A percentile compares a stretch with the other conserved stretches of the same genome.
phyloP scores from a whole-genome alignment of 352 stramenopile species.

The Phytophthora hybrid region DNA sequence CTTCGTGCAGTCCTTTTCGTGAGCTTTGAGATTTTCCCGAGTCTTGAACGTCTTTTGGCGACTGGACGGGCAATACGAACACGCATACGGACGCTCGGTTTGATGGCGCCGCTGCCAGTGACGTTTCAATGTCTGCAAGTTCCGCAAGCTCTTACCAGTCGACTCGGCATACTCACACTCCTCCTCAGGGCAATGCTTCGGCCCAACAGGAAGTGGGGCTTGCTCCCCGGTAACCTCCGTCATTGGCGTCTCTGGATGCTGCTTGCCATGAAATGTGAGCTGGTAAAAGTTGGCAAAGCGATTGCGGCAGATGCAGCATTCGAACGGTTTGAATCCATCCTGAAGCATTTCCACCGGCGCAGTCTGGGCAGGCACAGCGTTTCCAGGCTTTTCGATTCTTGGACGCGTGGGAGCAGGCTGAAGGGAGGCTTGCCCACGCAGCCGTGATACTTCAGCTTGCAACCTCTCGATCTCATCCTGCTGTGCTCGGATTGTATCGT shows the following conservation, averaged over 20 bases:
- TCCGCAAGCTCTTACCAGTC: constrained; percentile 59
- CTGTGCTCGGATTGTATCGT: constrained; percentile 53
- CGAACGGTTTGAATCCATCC: constrained; percentile 71
- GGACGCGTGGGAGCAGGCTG: constrained; percentile 8
- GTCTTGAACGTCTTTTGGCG: constrained; percentile 74
- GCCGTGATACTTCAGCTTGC: constrained; percentile 45
- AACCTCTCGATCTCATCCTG: constrained; percentile 57
- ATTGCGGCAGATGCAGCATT: constrained; percentile 63
- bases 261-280: constrained; percentile 75
- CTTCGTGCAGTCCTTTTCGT: constrained; percentile 71
- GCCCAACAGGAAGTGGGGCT: constrained; percentile 57
- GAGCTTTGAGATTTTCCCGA: constrained; percentile 73
- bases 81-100: constrained; percentile 59
- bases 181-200: constrained; percentile 66
- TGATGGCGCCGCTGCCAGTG: constrained; percentile 77
- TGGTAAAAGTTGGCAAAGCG: constrained; percentile 78
- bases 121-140: constrained; percentile 78
- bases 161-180: constrained; percentile 62
- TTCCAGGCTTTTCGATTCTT: constrained; percentile 11
- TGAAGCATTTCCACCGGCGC: constrained; percentile 62
- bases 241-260: constrained; percentile 49
- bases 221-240: constrained; percentile 49
- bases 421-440: constrained; percentile 29
- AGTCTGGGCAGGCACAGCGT: constrained; percentile 37
- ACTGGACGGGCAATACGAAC: constrained; percentile 46